Percentiles rank a stretch among this genome's conserved stretches.
Evolutionary conservation across 139 green algal species (phyloP).

Genomic region (Closterium sp.): DNA sequence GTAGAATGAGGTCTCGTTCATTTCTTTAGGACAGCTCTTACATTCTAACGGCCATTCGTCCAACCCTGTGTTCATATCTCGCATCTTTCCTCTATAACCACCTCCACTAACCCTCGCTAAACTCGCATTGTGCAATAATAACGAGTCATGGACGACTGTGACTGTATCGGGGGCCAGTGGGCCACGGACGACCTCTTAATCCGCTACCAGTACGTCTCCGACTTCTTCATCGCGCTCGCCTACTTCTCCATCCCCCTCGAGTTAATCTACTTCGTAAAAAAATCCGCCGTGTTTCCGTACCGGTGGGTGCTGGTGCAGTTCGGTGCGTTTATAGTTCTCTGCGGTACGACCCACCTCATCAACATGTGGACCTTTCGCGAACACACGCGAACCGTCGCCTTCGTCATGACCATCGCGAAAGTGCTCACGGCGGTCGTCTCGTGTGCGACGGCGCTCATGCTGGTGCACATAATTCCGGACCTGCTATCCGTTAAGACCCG

Average conservation of each 20-base stretch:
- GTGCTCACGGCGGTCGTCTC: constrained; percentile 37
- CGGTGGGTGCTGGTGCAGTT: constrained; percentile 39
- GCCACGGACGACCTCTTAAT: constrained; percentile 25
- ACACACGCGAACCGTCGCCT: constrained; percentile 31
- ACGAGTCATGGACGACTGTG: constrained; percentile 28
- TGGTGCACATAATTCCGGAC: constrained; percentile 44
- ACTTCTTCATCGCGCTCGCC: constrained; percentile 44
- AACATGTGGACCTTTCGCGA: constrained; percentile 43
- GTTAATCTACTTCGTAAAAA: constrained; percentile 49
- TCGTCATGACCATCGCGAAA: constrained; percentile 43
- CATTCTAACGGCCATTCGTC: neutral
- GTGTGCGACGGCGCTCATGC: constrained; percentile 43
- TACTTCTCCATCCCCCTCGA: constrained; percentile 51
- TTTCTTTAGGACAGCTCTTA: neutral
- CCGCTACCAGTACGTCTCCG: constrained; percentile 39
- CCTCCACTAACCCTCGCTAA: neutral
- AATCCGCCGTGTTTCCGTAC: constrained; percentile 41
- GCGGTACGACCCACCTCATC: constrained; percentile 30
- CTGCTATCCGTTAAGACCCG: constrained; percentile 43
- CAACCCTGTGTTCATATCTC: neutral
- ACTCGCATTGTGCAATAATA: neutral
- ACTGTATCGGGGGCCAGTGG: constrained; percentile 29
- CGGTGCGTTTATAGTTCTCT: constrained; percentile 45
- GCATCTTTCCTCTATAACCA: neutral
- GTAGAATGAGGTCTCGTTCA: neutral